A percentile compares a stretch with the other conserved stretches of the same genome.
phyloP scores from a whole-genome alignment of 1,284 basidiomycete genomes.

The Trichosporon sp. region DNA sequence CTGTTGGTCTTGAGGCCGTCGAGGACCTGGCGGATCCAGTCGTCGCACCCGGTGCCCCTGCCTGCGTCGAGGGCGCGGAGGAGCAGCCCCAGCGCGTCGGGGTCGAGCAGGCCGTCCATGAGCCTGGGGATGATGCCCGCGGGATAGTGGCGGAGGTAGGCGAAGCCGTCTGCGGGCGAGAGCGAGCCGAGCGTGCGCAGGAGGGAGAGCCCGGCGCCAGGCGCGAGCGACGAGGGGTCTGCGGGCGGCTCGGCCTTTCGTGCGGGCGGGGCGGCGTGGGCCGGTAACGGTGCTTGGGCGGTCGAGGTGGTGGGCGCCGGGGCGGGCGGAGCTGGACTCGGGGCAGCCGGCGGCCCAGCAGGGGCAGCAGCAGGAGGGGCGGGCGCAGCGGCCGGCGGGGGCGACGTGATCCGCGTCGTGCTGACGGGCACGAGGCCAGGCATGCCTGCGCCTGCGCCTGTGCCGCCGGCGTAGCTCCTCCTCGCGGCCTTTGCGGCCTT shows the following conservation, averaged over 20 bases:
- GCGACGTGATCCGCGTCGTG: background rate
- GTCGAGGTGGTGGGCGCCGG: background rate
- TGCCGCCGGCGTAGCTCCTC: background rate
- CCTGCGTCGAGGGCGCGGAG: slow-evolving; percentile 18
- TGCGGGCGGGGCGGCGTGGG: background rate
- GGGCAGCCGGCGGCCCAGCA: no score
- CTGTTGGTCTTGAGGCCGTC: slow-evolving; percentile 25
- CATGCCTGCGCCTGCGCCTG: background rate
- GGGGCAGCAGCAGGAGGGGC: no score
- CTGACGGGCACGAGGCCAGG: background rate
- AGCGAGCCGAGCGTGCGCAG: slow-evolving; percentile 23
- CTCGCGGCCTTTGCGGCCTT: background rate
- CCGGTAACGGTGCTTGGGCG: background rate
- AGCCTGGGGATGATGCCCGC: slow-evolving; percentile 26
- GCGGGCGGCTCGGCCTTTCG: background rate
- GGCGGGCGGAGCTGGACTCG: no score
- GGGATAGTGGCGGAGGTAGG: slow-evolving; percentile 25
- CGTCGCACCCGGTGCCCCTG: background rate
- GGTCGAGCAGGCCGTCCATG: slow-evolving; percentile 36
- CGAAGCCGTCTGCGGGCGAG: slow-evolving; percentile 5
- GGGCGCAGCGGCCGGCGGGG: no score
- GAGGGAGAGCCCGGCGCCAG: slow-evolving; percentile 36
- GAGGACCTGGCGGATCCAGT: slow-evolving; percentile 21
- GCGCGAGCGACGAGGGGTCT: slow-evolving; percentile 26
- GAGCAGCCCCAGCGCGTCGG: slow-evolving; percentile 37